Evolutionary conservation across 163 green algal species (phyloP).

Genomic region (Scenedesmus sp.): DNA sequence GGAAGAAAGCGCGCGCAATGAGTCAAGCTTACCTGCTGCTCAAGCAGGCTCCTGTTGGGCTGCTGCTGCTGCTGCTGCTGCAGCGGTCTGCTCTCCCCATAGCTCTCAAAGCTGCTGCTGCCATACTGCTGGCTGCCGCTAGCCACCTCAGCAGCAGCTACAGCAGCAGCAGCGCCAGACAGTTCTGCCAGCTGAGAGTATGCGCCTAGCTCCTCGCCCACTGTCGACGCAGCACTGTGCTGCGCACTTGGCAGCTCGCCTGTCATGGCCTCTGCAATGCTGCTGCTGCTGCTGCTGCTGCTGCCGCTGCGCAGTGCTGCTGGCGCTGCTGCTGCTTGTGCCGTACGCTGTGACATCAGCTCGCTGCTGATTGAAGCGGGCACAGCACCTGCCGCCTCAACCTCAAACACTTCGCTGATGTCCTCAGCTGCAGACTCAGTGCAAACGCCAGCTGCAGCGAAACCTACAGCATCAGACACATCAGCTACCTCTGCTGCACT

Average conservation of each 20-base stretch:
- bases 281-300: conserved; percentile 18
- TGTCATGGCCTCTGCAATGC: background rate
- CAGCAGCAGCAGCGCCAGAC: conserved; percentile 1
- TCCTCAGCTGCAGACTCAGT: background rate
- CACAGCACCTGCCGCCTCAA: background rate
- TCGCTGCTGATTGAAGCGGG: background rate
- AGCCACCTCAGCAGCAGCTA: background rate
- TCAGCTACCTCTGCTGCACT: background rate
- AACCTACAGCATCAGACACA: background rate
- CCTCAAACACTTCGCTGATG: background rate
- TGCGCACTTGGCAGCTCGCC: background rate
- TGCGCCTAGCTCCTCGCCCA: background rate
- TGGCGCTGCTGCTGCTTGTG: background rate
- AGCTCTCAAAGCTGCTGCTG: conserved; percentile 45
- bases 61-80: conserved; percentile 37
- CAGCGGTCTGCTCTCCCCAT: background rate
- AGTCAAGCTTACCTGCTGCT: conserved; percentile 12
- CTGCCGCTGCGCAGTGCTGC: background rate
- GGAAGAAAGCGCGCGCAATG: background rate
- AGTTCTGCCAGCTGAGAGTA: background rate
- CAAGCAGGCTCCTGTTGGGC: background rate
- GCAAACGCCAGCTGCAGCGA: background rate
- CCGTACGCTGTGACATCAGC: background rate
- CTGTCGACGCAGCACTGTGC: background rate
- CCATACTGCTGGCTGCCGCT: conserved; percentile 31